A percentile compares a stretch with the other conserved stretches of the same genome.
phyloP scores from a whole-genome alignment of 208 protist genomes.

The Novymonas esmeraldas region DNA sequence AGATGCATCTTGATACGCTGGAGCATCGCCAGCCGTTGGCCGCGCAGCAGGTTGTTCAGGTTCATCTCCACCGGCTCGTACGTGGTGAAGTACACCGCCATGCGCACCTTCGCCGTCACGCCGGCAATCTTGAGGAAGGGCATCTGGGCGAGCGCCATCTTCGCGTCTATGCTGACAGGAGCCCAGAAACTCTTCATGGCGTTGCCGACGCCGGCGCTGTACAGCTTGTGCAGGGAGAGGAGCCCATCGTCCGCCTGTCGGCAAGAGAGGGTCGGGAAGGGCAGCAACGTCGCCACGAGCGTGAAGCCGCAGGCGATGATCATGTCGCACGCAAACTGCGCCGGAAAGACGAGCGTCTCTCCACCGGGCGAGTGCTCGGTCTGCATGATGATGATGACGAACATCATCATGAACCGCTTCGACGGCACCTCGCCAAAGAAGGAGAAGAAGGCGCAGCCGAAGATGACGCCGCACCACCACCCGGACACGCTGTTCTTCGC shows the following conservation, averaged over 20 bases:
- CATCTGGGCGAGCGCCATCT: conserved; percentile 47
- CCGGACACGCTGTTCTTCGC: conserved; percentile 30
- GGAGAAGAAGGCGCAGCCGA: conserved; percentile 28
- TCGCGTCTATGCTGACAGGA: conserved; percentile 48
- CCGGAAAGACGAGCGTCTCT: conserved; percentile 31
- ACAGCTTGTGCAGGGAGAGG: conserved; percentile 46
- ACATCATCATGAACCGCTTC: conserved; percentile 61
- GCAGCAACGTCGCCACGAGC: conserved; percentile 38
- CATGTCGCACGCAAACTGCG: conserved; percentile 46
- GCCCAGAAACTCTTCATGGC: conserved; percentile 65
- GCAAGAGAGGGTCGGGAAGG: conserved; percentile 49
- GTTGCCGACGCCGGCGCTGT: conserved; percentile 51
- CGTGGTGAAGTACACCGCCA: conserved; percentile 28
- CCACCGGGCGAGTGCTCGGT: conserved; percentile 48
- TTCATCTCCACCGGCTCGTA: conserved; percentile 60
- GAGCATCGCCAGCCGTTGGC: conserved; percentile 40
- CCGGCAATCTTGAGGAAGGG: conserved; percentile 45
- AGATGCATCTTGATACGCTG: conserved; percentile 39
- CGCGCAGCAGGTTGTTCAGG: conserved; percentile 45
- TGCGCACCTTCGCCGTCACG: conserved; percentile 20
- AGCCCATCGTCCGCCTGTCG: conserved; percentile 40
- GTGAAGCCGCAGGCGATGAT: conserved; percentile 43
- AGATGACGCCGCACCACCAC: conserved; percentile 76
- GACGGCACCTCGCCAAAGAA: conserved; percentile 58
- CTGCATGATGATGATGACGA: conserved; percentile 60